Evolutionary conservation across 805 yeast species (phyloP), one percentile per base, ranked within the genome.

Genomic region (Cyberlindnera euphorbiiphila): DNA sequence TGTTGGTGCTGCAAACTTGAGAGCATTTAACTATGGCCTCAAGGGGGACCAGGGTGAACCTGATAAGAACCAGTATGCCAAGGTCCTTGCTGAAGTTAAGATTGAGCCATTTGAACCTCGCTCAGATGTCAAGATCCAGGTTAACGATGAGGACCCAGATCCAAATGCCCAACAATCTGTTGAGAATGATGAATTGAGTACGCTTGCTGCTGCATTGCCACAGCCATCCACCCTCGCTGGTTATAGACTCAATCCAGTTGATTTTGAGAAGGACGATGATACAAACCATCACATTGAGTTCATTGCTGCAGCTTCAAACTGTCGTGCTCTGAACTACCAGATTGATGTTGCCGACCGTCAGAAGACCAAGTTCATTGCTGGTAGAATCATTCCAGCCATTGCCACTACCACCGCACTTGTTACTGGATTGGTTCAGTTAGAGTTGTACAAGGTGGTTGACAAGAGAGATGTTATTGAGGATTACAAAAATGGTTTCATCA

Each of bases 371-470:
- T 87, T 91, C 55, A 91, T 93, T 60, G 99, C 99, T 6, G 99
- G 99, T 32, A 81, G 94, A 64, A 93, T 93, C 50, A 93, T 93
- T 50, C 99, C 99, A 12, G 98, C 98, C 15, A 93, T 93, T 68
- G 98, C 98, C 25, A 93, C 99, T 3, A 93, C 99, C 2, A 93
- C 99, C n/a, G 95, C 97, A 9, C 68, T 89, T 50, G 98, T 93
- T 16, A 86, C 98, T 6, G 99, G 99, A 32, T 71, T 93, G 54
- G 94, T 88, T 17, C 85, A 94, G 54, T 67, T 93, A 49, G 99
- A 93, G 65, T 69, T 91, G 41, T 85, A 85, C 69, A 93, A 93
- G 68, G 91, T 93, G 46, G 85, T 78, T 30, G 94, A 82, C 54
- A 74, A 74, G 12, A 78, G 81, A 56, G 73, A 69, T 25, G 79